Evolutionary conservation across 176 grass and related monocot genomes (phyloP).

Genomic region (Eremochloa ophiuroides): DNA sequence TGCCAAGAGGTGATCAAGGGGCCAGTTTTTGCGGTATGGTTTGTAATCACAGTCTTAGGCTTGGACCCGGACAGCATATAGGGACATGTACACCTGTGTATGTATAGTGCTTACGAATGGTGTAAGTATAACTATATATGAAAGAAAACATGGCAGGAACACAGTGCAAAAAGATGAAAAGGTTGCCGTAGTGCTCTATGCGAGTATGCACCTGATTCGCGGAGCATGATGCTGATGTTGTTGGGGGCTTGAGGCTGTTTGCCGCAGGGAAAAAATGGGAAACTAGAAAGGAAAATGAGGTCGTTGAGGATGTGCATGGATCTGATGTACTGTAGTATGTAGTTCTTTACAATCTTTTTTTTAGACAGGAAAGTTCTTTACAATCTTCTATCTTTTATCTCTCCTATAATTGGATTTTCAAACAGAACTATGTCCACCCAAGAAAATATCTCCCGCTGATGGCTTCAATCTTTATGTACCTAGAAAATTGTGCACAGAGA

Average conservation of each 20-base stretch:
- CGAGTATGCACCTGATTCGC: neutral
- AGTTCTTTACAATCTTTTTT: too few relatives aligned
- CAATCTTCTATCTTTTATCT: too few relatives aligned
- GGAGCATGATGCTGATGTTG: neutral
- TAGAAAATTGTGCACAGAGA: too few relatives aligned
- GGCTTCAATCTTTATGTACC: too few relatives aligned
- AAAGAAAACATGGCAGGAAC: neutral
- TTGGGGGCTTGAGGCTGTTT: neutral
- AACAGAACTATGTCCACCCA: too few relatives aligned
- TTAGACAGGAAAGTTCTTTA: too few relatives aligned
- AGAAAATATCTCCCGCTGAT: too few relatives aligned
- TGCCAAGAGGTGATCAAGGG: constrained; percentile 33
- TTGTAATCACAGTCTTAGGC: neutral
- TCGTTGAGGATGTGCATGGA: neutral
- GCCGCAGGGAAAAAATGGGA: neutral
- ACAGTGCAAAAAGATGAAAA: neutral
- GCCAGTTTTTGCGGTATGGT: constrained; percentile 3
- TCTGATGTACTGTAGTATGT: too few relatives aligned
- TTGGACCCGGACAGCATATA: neutral
- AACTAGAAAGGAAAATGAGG: neutral
- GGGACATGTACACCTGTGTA: neutral
- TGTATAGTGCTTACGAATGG: constrained; percentile 31
- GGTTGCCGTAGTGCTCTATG: neutral
- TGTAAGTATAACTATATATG: constrained; percentile 26
- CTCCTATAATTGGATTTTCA: too few relatives aligned